phyloP scores from a whole-genome alignment of 768 basidiomycete species.

The Lactifluus hygrophoroides region DNA sequence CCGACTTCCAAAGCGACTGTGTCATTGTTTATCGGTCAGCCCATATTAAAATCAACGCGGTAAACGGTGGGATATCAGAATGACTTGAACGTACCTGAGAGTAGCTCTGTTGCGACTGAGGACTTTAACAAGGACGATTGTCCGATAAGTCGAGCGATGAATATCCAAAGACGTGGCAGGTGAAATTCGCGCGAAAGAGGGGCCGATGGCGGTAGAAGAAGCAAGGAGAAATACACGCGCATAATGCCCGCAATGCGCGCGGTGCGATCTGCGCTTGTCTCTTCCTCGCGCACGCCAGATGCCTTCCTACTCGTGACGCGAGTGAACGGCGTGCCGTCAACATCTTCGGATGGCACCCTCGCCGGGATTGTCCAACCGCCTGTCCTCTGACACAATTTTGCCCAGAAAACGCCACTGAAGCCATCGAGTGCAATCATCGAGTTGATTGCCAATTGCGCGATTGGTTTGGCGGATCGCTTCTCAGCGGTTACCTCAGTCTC shows the following conservation, averaged over 20 bases:
- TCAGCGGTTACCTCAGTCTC: constrained; percentile 91
- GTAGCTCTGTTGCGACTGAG: constrained; percentile 54
- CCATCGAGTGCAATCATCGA: constrained; percentile 46
- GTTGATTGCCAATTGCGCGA: constrained; percentile 67
- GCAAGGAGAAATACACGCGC: constrained; percentile 78
- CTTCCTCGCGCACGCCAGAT: constrained; percentile 51
- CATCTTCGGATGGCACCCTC: constrained; percentile 44
- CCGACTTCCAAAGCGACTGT: constrained; percentile 66
- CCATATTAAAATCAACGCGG: background rate
- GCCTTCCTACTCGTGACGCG: constrained; percentile 38
- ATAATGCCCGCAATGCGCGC: constrained; percentile 68
- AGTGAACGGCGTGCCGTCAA: constrained; percentile 41
- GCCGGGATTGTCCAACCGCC: constrained; percentile 83
- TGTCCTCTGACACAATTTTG: constrained; percentile 76
- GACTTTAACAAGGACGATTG: constrained; percentile 44
- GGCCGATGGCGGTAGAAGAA: constrained; percentile 32
- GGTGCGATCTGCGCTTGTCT: constrained; percentile 52
- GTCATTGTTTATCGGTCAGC: background rate
- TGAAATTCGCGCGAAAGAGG: constrained; percentile 50
- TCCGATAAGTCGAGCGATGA: constrained; percentile 55
- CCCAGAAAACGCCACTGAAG: constrained; percentile 72
- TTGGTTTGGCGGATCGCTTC: constrained; percentile 72
- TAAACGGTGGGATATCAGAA: constrained; percentile 1
- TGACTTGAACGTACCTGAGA: constrained; percentile 43
- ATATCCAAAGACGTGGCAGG: constrained; percentile 59